Evolutionary conservation across 768 basidiomycete species (phyloP).

Genomic region (Suillus brevipes): DNA sequence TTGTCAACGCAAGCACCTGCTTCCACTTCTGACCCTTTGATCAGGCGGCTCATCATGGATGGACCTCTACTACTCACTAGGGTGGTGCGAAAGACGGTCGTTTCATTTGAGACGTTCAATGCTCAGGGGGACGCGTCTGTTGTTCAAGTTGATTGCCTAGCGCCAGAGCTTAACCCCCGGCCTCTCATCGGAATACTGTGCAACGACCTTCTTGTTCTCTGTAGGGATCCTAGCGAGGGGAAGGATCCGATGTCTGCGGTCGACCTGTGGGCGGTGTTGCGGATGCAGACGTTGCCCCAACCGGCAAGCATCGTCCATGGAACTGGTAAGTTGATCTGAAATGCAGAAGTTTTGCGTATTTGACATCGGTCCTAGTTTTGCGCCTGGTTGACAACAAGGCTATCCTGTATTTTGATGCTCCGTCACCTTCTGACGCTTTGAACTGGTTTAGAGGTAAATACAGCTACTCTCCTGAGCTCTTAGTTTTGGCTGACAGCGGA

Average conservation of each 20-base stretch:
- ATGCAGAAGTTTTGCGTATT: not conserved
- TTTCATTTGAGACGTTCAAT: constrained; percentile 79
- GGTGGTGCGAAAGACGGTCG: constrained; percentile 84
- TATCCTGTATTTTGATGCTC: constrained; percentile 85
- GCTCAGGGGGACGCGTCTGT: constrained; percentile 74
- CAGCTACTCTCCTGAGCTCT: not conserved
- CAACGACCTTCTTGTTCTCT: constrained; percentile 91
- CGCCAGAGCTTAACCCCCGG: constrained; percentile 81
- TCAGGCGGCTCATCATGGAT: constrained; percentile 90
- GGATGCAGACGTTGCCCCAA: constrained; percentile 92
- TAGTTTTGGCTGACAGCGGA: constrained; percentile 5
- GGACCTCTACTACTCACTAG: constrained; percentile 82
- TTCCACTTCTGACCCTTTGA: constrained; percentile 12
- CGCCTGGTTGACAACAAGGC: constrained; percentile 92
- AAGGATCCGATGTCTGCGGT: constrained; percentile 72
- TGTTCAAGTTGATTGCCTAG: constrained; percentile 88
- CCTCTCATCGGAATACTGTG: constrained; percentile 82
- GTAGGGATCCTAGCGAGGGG: constrained; percentile 82
- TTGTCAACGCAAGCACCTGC: constrained; percentile 6
- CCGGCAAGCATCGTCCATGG: constrained; percentile 90
- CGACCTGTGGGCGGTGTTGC: constrained; percentile 94
- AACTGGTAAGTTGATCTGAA: constrained; percentile 52
- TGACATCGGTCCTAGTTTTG: constrained; percentile 49
- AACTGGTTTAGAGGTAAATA: constrained; percentile 86
- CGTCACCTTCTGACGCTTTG: constrained; percentile 79